Evolutionary conservation across 148 eudicot species (phyloP), one percentile per base, ranked within the genome.

Genomic region (Vaccinium darrowii): DNA sequence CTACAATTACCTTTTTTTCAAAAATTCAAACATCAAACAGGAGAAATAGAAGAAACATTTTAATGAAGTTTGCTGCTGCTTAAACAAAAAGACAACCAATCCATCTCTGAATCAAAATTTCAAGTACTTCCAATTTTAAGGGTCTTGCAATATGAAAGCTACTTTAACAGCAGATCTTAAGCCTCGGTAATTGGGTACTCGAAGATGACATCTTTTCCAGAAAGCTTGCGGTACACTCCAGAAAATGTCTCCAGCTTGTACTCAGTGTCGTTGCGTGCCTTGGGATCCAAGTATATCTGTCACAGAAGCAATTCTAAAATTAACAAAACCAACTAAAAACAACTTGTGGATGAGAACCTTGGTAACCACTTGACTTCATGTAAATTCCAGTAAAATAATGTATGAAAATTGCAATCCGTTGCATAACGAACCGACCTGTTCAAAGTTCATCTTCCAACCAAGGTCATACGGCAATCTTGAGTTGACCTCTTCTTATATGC

Each of bases 371-470:
- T 13, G 76, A 21, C 51, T 49, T 52, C 81, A 58, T 12, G 18
- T 49, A 19, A 39, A 58, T 21, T 27, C 19, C 58, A 50, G 13
- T 23, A 67, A 2, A 23, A 49, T 33, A 50, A 82, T 76, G 19
- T 56, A 67, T 72, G 50, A 16, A 53, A 53, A 54, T 73, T 30
- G 78, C 39, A 30, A 33, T 33, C 27, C 8, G 15, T 25, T 50
- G 43, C 8, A n/a, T 6, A 74, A 47, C 23, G 53, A 62, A 82
- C 84, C 60, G 82, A 95, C 99, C 99, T 97, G 99, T 87, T 94
- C 93, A 88, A 97, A 97, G 86, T 97, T 97, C 85, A 91, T 95
- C 94, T 86, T 97, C 87, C 92, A 92, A 83, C 99, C 99, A 82
- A 95, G 98, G 81, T 97, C 98, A 86, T 89, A 95, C 19, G 93